These are phyloP conservation scores for Suillus lakei DNA, from an alignment of 768 basidiomycete species.

Conservation along the genomic window DNA sequence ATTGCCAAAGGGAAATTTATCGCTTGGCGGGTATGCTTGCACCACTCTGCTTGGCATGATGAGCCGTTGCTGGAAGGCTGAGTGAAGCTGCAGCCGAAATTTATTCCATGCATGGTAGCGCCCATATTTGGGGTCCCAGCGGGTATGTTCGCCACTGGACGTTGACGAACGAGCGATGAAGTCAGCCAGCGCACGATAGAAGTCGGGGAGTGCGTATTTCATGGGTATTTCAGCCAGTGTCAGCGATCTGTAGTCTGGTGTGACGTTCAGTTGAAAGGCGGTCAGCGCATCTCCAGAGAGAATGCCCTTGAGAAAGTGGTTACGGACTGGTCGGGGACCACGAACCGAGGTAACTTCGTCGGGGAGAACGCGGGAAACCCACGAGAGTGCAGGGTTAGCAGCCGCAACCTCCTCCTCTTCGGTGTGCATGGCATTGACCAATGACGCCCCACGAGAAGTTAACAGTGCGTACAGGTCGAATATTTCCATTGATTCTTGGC, in stretches of 20 bases:
- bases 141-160: background rate
- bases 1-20: background rate
- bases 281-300: background rate
- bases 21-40: background rate
- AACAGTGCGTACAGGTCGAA: slow-evolving; percentile 26
- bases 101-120: background rate
- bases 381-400: background rate
- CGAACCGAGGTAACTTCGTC: slow-evolving; percentile 4
- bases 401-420: too few species aligned
- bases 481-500: slow-evolving; percentile 29
- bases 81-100: background rate
- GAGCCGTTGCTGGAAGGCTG: background rate
- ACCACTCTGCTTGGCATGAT: background rate
- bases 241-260: slow-evolving; percentile 23
- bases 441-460: background rate
- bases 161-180: slow-evolving; percentile 5
- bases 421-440: background rate
- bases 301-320: background rate
- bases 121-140: background rate
- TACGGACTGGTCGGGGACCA: background rate
- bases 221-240: slow-evolving; percentile 23
- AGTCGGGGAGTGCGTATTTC: slow-evolving; percentile 29
- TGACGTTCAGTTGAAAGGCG: slow-evolving; percentile 29
- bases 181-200: slow-evolving; percentile 25
- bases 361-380: background rate